Percentiles rank a stretch among this genome's conserved stretches.
phyloP scores from a whole-genome alignment of 495 filamentous ascomycete genomes.

The Aspergillus sclerotiicarbonarius region DNA sequence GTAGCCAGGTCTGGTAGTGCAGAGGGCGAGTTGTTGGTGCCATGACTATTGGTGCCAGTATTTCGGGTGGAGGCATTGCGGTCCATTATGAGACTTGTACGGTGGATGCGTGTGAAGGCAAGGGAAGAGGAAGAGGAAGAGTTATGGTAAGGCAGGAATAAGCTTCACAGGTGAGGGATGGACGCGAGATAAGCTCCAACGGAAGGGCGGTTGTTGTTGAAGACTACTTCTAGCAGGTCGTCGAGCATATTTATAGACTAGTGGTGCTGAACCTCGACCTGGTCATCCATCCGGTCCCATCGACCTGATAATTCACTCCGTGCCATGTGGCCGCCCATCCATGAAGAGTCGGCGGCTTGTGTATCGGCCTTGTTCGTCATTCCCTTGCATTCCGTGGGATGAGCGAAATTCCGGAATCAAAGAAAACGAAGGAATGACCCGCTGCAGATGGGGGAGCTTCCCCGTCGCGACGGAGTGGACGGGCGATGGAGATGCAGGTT shows the following conservation, averaged over 20 bases:
- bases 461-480: background rate
- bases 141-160: background rate
- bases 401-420: background rate
- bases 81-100: background rate
- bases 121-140: background rate
- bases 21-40: background rate
- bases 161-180: background rate
- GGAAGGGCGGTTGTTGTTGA: background rate
- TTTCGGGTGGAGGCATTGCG: background rate
- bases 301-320: background rate
- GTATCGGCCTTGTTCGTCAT: conserved; percentile 5
- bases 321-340: conserved; percentile 6
- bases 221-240: background rate
- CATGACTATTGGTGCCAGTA: background rate
- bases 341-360: background rate
- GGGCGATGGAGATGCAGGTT: background rate
- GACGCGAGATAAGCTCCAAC: background rate
- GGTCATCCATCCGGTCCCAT: background rate
- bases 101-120: background rate
- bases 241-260: conserved; percentile 1
- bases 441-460: background rate
- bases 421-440: background rate
- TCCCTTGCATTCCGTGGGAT: conserved; percentile 2
- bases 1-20: conserved; percentile 6
- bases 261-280: background rate